phyloP scores from a whole-genome alignment of 768 basidiomycete genomes.

The Boletus eberwhitei region DNA sequence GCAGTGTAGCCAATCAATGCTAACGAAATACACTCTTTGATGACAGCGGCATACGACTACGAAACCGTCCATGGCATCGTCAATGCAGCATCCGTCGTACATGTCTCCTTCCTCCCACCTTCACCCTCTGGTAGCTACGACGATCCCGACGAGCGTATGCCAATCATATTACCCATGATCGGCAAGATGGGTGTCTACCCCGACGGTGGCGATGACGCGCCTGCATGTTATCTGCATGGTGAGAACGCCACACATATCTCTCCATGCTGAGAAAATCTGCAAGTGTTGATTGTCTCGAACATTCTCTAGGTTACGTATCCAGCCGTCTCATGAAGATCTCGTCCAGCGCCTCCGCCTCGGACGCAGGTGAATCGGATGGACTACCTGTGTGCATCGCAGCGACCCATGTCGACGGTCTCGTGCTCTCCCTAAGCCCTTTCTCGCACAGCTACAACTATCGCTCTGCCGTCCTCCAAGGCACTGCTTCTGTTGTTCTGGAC shows the following conservation, averaged over 20 bases:
- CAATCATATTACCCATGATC: conserved; percentile 27
- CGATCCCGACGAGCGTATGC: conserved; percentile 9
- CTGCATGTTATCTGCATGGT: conserved; percentile 25
- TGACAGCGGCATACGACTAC: conserved; percentile 20
- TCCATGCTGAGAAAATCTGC: no score
- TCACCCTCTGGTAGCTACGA: conserved; percentile 12
- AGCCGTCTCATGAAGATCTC: conserved; percentile 29
- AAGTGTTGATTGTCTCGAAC: background rate
- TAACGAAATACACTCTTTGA: background rate
- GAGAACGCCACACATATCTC: background rate
- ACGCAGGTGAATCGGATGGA: background rate
- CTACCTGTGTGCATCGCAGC: conserved; percentile 24
- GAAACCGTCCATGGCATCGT: conserved; percentile 21
- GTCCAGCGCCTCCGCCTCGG: background rate
- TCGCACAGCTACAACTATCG: conserved; percentile 28
- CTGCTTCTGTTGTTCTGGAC: conserved; percentile 13
- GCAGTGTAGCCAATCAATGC: background rate
- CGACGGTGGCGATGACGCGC: background rate
- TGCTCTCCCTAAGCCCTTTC: conserved; percentile 23
- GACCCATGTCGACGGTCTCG: conserved; percentile 24
- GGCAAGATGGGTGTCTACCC: conserved; percentile 24
- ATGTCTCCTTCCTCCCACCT: conserved; percentile 23
- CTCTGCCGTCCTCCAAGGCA: conserved; percentile 22
- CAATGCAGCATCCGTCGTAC: conserved; percentile 22
- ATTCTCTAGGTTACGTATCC: conserved; percentile 15